Conservation (phyloP, 495 filamentous ascomycete species). For the Parathielavia hyrcaniae region DNA sequence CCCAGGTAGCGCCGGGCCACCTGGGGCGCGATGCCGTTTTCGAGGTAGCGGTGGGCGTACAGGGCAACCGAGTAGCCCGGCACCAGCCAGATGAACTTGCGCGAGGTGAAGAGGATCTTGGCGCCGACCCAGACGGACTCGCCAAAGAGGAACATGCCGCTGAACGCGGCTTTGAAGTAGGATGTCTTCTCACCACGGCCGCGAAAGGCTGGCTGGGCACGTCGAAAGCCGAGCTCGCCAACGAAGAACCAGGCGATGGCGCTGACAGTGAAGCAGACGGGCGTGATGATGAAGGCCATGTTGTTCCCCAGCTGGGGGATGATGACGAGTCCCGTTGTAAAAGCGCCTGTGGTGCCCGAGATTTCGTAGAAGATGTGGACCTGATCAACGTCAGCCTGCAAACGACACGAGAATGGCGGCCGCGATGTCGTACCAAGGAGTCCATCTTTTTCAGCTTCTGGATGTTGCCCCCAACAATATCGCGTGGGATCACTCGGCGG, state of each 20-base stretch:
- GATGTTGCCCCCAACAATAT: slow-evolving; percentile 44
- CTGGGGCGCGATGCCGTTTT: slow-evolving; percentile 39
- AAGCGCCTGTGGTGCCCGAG: slow-evolving; percentile 39
- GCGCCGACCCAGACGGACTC: slow-evolving; percentile 38
- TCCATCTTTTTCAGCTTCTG: slow-evolving; percentile 42
- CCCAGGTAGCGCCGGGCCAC: slow-evolving; percentile 38
- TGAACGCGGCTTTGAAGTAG: slow-evolving; percentile 28
- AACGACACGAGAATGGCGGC: no score
- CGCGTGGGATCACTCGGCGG: slow-evolving; percentile 40
- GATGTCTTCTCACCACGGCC: slow-evolving; percentile 7
- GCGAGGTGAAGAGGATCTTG: slow-evolving; percentile 37
- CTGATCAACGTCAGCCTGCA: background rate
- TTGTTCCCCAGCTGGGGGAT: slow-evolving; percentile 43
- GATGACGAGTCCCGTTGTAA: slow-evolving; percentile 38
- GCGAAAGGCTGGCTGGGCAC: slow-evolving; percentile 5
- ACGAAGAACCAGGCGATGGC: slow-evolving; percentile 39
- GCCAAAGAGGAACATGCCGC: slow-evolving; percentile 33
- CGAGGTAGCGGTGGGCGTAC: slow-evolving; percentile 44
- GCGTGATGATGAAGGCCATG: slow-evolving; percentile 41
- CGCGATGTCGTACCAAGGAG: slow-evolving; percentile 26
- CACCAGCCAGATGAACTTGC: slow-evolving; percentile 44
- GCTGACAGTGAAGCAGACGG: slow-evolving; percentile 36
- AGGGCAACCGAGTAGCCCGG: slow-evolving; percentile 41
- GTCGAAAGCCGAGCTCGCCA: slow-evolving; percentile 30
- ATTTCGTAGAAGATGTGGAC: slow-evolving; percentile 45